Evolutionary conservation across 257 asterid genomes (phyloP).

Genomic region (Oldenlandia corymbosa): DNA sequence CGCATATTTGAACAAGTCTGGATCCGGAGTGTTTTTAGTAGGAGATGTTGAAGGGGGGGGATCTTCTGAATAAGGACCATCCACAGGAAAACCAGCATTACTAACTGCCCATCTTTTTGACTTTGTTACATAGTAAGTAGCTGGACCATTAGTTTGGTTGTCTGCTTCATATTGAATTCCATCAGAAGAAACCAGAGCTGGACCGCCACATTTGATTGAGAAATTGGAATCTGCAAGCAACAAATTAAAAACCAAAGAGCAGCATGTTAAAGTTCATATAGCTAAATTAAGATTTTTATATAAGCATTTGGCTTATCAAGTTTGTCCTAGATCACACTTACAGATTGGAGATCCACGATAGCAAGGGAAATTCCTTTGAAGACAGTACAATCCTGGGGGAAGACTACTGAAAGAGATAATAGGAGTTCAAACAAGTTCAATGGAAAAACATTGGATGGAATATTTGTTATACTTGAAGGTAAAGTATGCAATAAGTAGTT

Average conservation of each 20-base stretch:
- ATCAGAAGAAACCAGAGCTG: constrained; percentile 32
- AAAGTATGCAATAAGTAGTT: not conserved
- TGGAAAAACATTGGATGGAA: no score
- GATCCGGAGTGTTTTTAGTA: constrained; percentile 47
- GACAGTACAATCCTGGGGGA: constrained; percentile 62
- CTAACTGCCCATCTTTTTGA: constrained; percentile 78
- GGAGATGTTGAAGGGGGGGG: constrained; percentile 18
- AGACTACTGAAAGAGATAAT: constrained; percentile 33
- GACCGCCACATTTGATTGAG: constrained; percentile 73
- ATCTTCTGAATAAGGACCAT: constrained; percentile 30
- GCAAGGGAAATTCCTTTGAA: constrained; percentile 66
- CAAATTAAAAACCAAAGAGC: constrained; percentile 8
- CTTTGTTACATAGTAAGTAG: constrained; percentile 41
- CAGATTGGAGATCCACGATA: constrained; percentile 46
- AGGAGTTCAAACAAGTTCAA: not conserved
- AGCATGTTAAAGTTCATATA: not conserved
- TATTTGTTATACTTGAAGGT: no score
- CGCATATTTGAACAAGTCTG: constrained; percentile 54
- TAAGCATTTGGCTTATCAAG: not conserved
- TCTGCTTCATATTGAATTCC: constrained; percentile 46
- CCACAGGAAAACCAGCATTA: constrained; percentile 61
- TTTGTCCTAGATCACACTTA: constrained; percentile 19
- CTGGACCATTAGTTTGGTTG: constrained; percentile 58
- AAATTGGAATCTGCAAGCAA: constrained; percentile 54
- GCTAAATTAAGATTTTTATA: not conserved